Conservation (phyloP, 306 rosid genomes). For the Cicer yamashitae region DNA sequence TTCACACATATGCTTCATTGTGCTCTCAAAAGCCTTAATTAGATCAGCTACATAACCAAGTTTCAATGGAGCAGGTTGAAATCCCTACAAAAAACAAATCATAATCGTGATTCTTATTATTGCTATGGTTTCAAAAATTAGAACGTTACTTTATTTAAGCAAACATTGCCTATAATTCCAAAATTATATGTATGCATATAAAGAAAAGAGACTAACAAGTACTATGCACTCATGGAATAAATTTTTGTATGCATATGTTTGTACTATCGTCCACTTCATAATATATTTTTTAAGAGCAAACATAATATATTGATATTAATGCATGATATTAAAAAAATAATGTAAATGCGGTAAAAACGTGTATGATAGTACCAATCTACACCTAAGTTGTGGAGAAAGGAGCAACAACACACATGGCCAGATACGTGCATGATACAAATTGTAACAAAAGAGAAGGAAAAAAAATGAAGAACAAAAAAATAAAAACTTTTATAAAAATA, state of each 20-base stretch:
- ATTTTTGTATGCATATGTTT: background rate
- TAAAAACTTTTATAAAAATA: background rate
- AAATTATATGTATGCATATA: background rate
- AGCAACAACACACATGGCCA: background rate
- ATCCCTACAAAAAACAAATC: slow-evolving; percentile 48
- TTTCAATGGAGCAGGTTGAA: slow-evolving; percentile 33
- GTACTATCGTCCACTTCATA: background rate
- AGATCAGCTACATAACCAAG: slow-evolving; percentile 40
- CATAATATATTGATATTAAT: background rate
- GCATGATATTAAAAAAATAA: background rate
- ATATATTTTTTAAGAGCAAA: slow-evolving; percentile 15
- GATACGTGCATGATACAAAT: background rate
- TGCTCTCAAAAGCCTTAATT: slow-evolving; percentile 34
- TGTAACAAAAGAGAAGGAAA: background rate
- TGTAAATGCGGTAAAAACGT: slow-evolving; percentile 21
- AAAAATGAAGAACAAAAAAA: background rate
- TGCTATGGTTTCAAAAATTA: background rate
- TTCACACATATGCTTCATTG: slow-evolving; percentile 39
- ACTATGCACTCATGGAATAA: slow-evolving; percentile 6
- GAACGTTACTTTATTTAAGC: background rate
- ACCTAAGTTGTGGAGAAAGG: slow-evolving; percentile 11
- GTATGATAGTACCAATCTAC: slow-evolving; percentile 2
- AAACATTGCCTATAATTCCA: background rate
- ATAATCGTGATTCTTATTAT: background rate
- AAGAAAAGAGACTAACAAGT: slow-evolving; percentile 1